Evolutionary conservation across 331 rosid genomes (phyloP).

Genomic region (Saraca asoca): DNA sequence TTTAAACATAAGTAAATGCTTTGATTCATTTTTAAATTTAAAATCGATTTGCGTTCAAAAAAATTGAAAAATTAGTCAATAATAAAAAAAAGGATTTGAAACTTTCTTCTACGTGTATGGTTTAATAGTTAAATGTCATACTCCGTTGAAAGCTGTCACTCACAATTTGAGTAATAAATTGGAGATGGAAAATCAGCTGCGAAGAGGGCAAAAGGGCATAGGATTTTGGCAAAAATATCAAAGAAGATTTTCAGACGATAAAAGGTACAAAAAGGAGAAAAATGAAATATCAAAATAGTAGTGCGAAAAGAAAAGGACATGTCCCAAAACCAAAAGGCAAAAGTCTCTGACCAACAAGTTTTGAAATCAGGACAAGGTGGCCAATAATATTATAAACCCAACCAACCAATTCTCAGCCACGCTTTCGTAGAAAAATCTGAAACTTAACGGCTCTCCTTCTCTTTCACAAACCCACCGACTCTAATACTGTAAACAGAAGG

Average conservation of each 20-base stretch:
- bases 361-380: slow-evolving; percentile 28
- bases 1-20: too few species aligned
- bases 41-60: too few species aligned
- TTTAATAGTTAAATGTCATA: too few species aligned
- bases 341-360: slow-evolving; percentile 15
- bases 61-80: background rate
- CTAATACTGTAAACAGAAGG: slow-evolving; percentile 26
- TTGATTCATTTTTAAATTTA: too few species aligned
- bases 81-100: too few species aligned
- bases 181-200: background rate
- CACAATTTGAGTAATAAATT: too few species aligned
- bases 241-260: slow-evolving; percentile 32
- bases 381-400: slow-evolving; percentile 35
- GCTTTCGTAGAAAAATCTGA: slow-evolving; percentile 63
- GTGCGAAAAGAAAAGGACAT: slow-evolving; percentile 38
- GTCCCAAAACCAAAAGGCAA: background rate
- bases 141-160: too few species aligned
- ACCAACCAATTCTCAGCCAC: slow-evolving; percentile 67
- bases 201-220: background rate
- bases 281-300: slow-evolving; percentile 22
- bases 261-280: slow-evolving; percentile 30
- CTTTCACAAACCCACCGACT: slow-evolving; percentile 22
- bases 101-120: too few species aligned
- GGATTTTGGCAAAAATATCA: slow-evolving; percentile 27
- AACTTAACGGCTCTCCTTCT: slow-evolving; percentile 34